Conservation (phyloP, 176 grass and related monocot genomes). For the Avena insularis region DNA sequence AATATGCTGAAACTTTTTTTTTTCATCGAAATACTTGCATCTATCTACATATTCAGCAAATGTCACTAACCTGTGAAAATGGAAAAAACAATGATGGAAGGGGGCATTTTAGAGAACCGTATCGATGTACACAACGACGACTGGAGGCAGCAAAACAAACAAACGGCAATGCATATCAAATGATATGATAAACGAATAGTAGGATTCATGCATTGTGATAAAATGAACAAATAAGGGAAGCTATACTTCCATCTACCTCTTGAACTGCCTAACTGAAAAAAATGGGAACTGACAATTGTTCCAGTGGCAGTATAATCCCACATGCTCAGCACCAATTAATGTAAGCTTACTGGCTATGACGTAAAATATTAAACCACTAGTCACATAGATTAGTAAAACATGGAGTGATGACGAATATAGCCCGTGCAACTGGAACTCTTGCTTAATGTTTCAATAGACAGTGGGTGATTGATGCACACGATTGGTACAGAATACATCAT, state of each 20-base stretch:
- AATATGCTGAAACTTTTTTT: background rate
- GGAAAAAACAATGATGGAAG: background rate
- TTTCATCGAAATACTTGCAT: background rate
- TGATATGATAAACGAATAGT: background rate
- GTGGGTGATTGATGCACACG: conserved; percentile 25
- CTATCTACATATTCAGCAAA: background rate
- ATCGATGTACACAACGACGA: background rate
- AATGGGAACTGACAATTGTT: background rate
- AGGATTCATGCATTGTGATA: background rate
- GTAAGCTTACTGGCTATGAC: background rate
- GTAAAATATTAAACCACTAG: conserved; percentile 10
- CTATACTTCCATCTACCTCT: background rate
- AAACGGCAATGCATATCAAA: background rate
- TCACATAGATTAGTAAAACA: conserved; percentile 26
- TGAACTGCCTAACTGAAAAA: background rate
- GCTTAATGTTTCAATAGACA: conserved; percentile 22
- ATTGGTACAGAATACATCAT: background rate
- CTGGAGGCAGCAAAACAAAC: background rate
- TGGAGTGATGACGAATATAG: conserved; percentile 15
- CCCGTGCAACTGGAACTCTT: conserved; percentile 27
- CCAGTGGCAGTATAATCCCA: conserved; percentile 31
- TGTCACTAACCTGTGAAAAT: background rate
- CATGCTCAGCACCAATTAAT: conserved; percentile 18
- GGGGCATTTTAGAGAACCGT: background rate
- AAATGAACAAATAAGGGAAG: background rate